phyloP scores from a whole-genome alignment of 495 filamentous ascomycete species.

The Penicillium bovifimosum region DNA sequence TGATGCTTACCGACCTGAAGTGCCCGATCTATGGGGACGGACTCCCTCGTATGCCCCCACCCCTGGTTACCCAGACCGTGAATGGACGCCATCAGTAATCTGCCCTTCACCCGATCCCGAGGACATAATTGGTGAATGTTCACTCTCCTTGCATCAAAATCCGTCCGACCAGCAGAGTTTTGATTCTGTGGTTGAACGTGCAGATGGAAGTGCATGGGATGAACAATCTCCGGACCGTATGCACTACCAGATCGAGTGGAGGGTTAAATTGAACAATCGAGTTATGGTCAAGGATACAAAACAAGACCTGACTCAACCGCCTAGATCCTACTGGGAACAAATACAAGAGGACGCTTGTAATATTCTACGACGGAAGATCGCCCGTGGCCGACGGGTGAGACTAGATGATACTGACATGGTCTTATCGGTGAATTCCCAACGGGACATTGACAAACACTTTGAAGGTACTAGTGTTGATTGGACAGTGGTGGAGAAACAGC shows the following conservation, averaged over 20 bases:
- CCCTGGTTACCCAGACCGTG: not conserved
- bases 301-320: conserved; percentile 20
- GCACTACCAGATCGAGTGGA: conserved; percentile 37
- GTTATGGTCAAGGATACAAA: conserved; percentile 29
- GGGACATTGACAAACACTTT: conserved; percentile 6
- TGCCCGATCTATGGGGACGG: conserved; percentile 4
- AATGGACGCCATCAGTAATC: conserved; percentile 2
- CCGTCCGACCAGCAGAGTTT: not conserved
- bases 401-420: conserved; percentile 17
- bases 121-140: conserved; percentile 11
- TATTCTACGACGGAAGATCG: conserved; percentile 12
- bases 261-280: conserved; percentile 29
- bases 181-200: conserved; percentile 9
- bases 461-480: conserved; percentile 9
- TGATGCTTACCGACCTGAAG: conserved; percentile 5
- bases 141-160: conserved; percentile 11
- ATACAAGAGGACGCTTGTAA: conserved; percentile 8
- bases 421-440: conserved; percentile 6
- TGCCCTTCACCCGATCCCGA: not conserved
- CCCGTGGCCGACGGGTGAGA: conserved; percentile 10
- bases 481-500: conserved; percentile 8
- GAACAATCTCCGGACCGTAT: conserved; percentile 28
- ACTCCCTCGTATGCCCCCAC: conserved; percentile 9
- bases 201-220: conserved; percentile 31
- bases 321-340: conserved; percentile 24